Conservation (phyloP, 805 yeast genomes). For the Monosporozyma aquatica region DNA sequence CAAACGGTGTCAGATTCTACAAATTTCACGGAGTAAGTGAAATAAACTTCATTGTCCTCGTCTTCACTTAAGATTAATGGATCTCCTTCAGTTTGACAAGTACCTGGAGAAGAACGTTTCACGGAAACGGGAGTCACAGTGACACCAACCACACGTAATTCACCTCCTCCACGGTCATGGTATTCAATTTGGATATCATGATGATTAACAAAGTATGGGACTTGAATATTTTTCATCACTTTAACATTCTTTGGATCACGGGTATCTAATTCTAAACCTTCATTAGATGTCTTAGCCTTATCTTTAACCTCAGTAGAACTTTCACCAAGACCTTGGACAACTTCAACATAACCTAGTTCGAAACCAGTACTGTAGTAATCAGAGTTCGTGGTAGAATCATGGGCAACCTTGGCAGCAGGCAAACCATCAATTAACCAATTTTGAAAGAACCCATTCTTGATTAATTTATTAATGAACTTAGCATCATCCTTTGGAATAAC, state of each 20-base stretch:
- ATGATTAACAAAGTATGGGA: slow-evolving; percentile 69
- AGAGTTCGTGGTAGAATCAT: slow-evolving; percentile 49
- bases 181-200: slow-evolving; percentile 72
- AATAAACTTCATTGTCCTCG: slow-evolving; percentile 50
- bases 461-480: slow-evolving; percentile 65
- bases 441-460: slow-evolving; percentile 73
- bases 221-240: slow-evolving; percentile 22
- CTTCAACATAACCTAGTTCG: slow-evolving; percentile 63
- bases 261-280: slow-evolving; percentile 12
- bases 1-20: slow-evolving; percentile 63
- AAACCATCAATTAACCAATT: slow-evolving; percentile 94
- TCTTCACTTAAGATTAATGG: slow-evolving; percentile 44
- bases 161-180: slow-evolving; percentile 59
- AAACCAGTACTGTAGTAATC: slow-evolving; percentile 75
- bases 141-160: slow-evolving; percentile 85
- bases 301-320: slow-evolving; percentile 1
- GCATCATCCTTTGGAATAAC: slow-evolving; percentile 57
- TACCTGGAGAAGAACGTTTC: slow-evolving; percentile 33
- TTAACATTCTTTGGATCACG: slow-evolving; percentile 14
- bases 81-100: slow-evolving; percentile 25
- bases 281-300: slow-evolving; percentile 4
- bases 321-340: slow-evolving; percentile 17
- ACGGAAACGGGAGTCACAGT: slow-evolving; percentile 63
- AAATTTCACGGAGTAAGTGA: slow-evolving; percentile 79
- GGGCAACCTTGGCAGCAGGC: slow-evolving; percentile 68